These are phyloP conservation scores for Ramaria sp. DNA, from an alignment of 768 basidiomycete species.

Conservation along the genomic window DNA sequence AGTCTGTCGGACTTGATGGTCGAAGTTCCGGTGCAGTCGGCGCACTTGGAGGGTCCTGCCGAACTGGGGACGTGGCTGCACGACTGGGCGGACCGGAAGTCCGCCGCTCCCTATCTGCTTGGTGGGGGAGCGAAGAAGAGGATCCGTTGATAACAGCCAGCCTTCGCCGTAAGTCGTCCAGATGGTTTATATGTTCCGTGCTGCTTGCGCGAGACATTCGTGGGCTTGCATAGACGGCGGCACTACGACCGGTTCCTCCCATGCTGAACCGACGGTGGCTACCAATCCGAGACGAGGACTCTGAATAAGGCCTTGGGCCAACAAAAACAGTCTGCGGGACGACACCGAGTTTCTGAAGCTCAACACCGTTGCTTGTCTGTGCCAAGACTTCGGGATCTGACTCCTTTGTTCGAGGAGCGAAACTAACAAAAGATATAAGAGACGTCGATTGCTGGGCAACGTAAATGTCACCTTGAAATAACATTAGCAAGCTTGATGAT, in stretches of 20 bases:
- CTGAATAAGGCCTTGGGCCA: slow-evolving; percentile 22
- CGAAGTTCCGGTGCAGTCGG: slow-evolving; percentile 35
- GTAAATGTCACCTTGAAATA: slow-evolving; percentile 48
- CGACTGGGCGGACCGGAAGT: slow-evolving; percentile 29
- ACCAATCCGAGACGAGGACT: not conserved
- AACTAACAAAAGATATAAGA: slow-evolving; percentile 30
- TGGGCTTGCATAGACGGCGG: slow-evolving; percentile 35
- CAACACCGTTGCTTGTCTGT: slow-evolving; percentile 54
- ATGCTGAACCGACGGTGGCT: not conserved
- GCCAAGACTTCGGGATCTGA: slow-evolving; percentile 47
- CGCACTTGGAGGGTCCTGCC: slow-evolving; percentile 20
- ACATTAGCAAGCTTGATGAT: slow-evolving; percentile 75
- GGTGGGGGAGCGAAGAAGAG: slow-evolving; percentile 44
- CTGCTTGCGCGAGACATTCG: slow-evolving; percentile 38
- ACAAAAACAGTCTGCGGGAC: slow-evolving; percentile 90
- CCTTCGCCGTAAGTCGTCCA: slow-evolving; percentile 69
- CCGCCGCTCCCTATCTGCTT: slow-evolving; percentile 35
- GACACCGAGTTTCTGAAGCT: slow-evolving; percentile 79
- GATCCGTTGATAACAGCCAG: slow-evolving; percentile 70
- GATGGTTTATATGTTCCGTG: slow-evolving; percentile 43
- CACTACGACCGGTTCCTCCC: not conserved
- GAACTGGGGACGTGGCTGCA: slow-evolving; percentile 17
- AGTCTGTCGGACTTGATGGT: slow-evolving; percentile 75
- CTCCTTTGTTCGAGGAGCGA: slow-evolving; percentile 56
- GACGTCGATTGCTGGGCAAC: not conserved